These are phyloP conservation scores for Rhynchospora tenuis DNA, from an alignment of 176 grass and related monocot species.

Conservation along the genomic window DNA sequence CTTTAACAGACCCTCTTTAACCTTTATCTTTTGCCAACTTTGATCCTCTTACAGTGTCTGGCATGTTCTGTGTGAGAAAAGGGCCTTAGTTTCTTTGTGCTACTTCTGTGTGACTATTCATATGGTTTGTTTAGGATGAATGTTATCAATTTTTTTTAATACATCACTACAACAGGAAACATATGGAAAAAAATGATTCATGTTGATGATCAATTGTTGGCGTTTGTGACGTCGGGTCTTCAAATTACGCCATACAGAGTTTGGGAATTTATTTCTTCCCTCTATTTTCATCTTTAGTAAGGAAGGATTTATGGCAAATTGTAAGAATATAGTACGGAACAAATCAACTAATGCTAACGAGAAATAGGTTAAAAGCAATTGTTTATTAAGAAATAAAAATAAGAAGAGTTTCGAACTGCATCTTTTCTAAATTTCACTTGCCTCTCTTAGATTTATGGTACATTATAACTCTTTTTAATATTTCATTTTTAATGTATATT, in stretches of 20 bases:
- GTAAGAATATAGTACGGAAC: background rate
- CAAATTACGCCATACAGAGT: background rate
- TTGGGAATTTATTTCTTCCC: background rate
- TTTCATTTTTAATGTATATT: background rate
- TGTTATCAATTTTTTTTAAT: background rate
- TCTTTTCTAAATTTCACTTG: background rate
- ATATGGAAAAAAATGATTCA: background rate
- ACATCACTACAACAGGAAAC: background rate
- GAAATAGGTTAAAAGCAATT: background rate
- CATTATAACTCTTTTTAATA: background rate
- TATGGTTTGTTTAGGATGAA: background rate
- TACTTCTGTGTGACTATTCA: background rate
- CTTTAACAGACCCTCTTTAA: constrained; percentile 4
- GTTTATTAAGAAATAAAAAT: background rate
- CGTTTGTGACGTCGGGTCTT: background rate
- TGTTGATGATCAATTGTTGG: background rate
- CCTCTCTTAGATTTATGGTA: background rate
- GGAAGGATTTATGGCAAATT: background rate
- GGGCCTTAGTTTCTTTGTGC: background rate
- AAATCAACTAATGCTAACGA: background rate
- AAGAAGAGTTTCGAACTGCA: background rate
- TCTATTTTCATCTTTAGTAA: no score
- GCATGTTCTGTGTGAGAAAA: background rate
- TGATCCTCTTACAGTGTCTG: background rate
- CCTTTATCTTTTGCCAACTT: constrained; percentile 6